Evolutionary conservation across 2,329 filamentous ascomycete genomes (phyloP).

Genomic region (Davidsoniella neocaledoniae): DNA sequence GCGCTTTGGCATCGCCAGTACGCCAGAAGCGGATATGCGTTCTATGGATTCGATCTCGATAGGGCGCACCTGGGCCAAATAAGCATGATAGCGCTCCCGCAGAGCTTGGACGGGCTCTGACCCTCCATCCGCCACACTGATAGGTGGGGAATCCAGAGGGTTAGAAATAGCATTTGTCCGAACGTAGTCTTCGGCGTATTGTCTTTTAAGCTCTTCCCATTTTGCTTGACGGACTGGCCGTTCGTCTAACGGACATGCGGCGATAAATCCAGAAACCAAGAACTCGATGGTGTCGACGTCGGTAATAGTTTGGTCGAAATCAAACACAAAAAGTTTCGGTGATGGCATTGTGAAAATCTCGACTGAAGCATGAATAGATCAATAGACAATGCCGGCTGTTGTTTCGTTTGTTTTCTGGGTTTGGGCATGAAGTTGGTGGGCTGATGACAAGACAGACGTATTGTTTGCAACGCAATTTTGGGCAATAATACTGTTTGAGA

Average conservation of each 20-base stretch:
- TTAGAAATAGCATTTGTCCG: constrained; percentile 17
- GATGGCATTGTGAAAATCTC: not conserved
- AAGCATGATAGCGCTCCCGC: constrained; percentile 18
- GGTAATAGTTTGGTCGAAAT: constrained; percentile 45
- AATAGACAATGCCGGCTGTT: no score
- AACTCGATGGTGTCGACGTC: constrained; percentile 33
- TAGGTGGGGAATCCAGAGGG: constrained; percentile 15
- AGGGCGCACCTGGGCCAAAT: constrained; percentile 19
- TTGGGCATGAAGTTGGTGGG: no score
- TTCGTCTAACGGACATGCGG: constrained; percentile 21
- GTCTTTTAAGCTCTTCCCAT: no score
- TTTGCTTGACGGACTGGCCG: constrained; percentile 13
- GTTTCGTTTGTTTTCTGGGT: no score
- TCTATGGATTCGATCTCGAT: constrained; percentile 31
- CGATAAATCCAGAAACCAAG: constrained; percentile 29
- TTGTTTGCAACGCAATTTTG: no score
- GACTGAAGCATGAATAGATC: not conserved
- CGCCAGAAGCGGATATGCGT: constrained; percentile 25
- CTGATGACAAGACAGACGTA: no score
- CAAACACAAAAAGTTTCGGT: constrained; percentile 32
- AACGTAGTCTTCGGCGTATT: no score
- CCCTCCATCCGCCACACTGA: not conserved
- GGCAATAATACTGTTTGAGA: no score
- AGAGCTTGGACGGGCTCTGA: not conserved
- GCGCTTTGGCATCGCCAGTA: constrained; percentile 23